These are phyloP conservation scores for Nemophila menziesii DNA, from an alignment of 257 asterid species.

Conservation along the genomic window DNA sequence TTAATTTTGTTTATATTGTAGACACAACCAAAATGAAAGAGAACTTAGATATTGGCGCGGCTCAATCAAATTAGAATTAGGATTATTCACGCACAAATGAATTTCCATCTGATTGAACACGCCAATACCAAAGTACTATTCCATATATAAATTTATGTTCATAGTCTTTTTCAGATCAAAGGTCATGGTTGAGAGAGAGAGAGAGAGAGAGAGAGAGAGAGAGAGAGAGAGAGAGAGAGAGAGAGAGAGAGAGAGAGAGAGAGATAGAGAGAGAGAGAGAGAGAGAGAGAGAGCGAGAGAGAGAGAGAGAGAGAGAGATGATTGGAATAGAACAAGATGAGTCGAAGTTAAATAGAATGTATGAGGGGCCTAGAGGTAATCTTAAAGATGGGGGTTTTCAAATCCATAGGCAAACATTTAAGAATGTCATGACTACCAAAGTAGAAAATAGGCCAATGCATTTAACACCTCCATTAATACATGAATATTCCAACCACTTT, in stretches of 20 bases:
- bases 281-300: background rate
- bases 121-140: conserved; percentile 33
- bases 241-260: no score
- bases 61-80: conserved; percentile 27
- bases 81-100: background rate
- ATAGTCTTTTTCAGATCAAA: no score
- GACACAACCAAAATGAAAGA: conserved; percentile 17
- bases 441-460: conserved; percentile 29
- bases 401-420: conserved; percentile 19
- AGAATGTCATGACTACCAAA: conserved; percentile 28
- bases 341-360: no score
- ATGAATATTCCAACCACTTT: conserved; percentile 9
- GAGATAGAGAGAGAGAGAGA: no score
- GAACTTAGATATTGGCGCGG: conserved; percentile 44
- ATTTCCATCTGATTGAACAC: conserved; percentile 31
- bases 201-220: no score
- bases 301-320: background rate
- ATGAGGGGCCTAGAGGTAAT: conserved; percentile 20
- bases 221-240: no score
- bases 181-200: background rate
- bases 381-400: conserved; percentile 11
- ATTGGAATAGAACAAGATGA: no score
- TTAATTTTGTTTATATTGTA: no score
- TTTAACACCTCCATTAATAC: conserved; percentile 28
- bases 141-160: no score